phyloP scores from a whole-genome alignment of 345 rosid genomes.

The Trapa incisa region DNA sequence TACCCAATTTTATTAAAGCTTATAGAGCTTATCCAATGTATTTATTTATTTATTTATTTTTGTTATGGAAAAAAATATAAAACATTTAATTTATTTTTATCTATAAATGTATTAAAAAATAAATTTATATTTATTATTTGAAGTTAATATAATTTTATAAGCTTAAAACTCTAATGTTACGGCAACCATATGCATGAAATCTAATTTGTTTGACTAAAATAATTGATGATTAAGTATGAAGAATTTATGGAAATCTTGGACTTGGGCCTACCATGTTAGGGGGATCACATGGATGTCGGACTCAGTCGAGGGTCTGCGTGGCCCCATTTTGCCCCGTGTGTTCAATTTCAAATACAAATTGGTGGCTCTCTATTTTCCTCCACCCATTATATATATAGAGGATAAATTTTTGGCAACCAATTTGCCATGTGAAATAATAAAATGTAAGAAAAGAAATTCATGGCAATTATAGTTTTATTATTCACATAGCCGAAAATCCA shows the following conservation, averaged over 20 bases:
- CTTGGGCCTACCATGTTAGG: constrained; percentile 45
- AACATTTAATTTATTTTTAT: too few species aligned
- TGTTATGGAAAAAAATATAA: too few species aligned
- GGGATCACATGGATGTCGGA: constrained; percentile 36
- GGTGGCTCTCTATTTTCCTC: background rate
- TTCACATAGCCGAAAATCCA: too few species aligned
- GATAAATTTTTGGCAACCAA: background rate
- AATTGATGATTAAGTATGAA: background rate
- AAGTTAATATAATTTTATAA: too few species aligned
- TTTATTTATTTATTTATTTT: too few species aligned
- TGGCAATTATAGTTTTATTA: too few species aligned
- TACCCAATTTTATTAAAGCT: too few species aligned
- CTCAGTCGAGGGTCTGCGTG: constrained; percentile 9
- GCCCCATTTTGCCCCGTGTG: constrained; percentile 11
- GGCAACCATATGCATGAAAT: background rate
- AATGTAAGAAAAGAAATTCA: background rate
- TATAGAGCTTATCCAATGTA: too few species aligned
- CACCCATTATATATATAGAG: background rate
- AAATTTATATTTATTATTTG: too few species aligned
- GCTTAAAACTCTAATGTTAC: background rate
- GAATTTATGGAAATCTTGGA: background rate
- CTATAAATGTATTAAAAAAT: too few species aligned
- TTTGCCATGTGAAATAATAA: background rate
- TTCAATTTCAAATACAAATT: background rate
- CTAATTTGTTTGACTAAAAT: background rate